These are phyloP conservation scores for Epichloe scottii DNA, from an alignment of 2,329 filamentous ascomycete genomes.

Conservation along the genomic window DNA sequence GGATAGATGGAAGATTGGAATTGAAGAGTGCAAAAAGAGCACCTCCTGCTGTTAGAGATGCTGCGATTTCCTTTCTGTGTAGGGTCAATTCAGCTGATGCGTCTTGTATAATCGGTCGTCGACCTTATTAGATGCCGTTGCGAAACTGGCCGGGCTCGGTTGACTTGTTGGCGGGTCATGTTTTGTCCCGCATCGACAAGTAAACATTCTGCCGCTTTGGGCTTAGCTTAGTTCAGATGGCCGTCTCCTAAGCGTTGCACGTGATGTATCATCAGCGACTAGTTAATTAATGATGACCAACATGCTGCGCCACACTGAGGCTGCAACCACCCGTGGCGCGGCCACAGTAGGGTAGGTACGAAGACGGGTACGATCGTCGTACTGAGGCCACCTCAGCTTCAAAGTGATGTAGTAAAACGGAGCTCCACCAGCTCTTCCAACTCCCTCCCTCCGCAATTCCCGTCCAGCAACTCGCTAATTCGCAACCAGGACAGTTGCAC, in stretches of 20 bases:
- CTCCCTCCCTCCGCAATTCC: not conserved
- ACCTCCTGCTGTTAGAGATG: not conserved
- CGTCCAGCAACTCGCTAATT: slow-evolving; percentile 4
- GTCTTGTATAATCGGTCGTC: not conserved
- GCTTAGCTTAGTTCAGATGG: slow-evolving; percentile 9
- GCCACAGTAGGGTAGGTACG: too few relatives aligned
- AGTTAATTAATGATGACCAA: not conserved
- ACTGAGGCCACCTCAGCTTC: slow-evolving; percentile 24
- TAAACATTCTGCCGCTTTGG: slow-evolving; percentile 20
- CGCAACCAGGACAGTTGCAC: slow-evolving; percentile 5
- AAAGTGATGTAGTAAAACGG: slow-evolving; percentile 8
- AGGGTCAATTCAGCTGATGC: not conserved
- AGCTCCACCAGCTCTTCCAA: slow-evolving; percentile 9
- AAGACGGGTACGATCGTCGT: too few relatives aligned
- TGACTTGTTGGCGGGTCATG: slow-evolving; percentile 8
- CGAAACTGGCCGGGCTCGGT: not conserved
- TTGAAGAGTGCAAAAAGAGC: not conserved
- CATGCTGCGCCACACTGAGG: not conserved
- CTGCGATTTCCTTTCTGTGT: too few relatives aligned
- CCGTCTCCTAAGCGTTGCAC: not conserved
- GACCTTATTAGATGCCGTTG: not conserved
- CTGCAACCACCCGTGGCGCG: not conserved
- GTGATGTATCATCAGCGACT: slow-evolving; percentile 1
- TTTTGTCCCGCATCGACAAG: slow-evolving; percentile 14
- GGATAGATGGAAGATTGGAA: not conserved